Evolutionary conservation across 768 basidiomycete genomes (phyloP), one percentile per base, ranked within the genome.

Genomic region (Cyclocybe aegerita): DNA sequence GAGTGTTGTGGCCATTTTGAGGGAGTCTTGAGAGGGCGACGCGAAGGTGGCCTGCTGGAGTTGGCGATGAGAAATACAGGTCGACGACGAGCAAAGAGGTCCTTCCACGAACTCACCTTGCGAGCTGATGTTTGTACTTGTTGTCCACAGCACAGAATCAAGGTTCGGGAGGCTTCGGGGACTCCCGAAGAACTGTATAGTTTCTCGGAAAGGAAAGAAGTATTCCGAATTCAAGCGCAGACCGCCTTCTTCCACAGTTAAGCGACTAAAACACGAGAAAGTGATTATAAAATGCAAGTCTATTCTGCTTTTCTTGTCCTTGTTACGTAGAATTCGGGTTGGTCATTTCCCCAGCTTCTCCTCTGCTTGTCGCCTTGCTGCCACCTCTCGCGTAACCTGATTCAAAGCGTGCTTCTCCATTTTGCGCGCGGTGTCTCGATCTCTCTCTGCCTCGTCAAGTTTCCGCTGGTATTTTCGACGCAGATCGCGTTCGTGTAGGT

Each of bases 1-100:
- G 54, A 93, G 88, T 38, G 89, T 85, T 60, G 83, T 81, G 52
- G 84, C 80, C 85, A 87, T 88, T 73, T 76, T 78, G 56, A 42
- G 40, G 47, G 32, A 48, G 38, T 68, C 63, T 71, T 68, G 66
- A 65, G 65, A 65, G 60, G 60, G 66, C 73, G 69, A 65, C 61
- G 59, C 54, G 59, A 62, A 58, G 60, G 59, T 54, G 60, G 61
- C 58, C 64, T 62, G 43, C 47, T 48, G 53, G 48, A 47, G 55
- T 41, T 50, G 53, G 52, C 47, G 56, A 62, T 66, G 60, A 63
- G 59, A 49, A 56, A 48, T 23, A 23, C 43, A 43, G 49, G 55
- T 60, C 64, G 49, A 62, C 62, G 68, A 62, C 60, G 68, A 65
- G 57, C 57, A 61, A 62, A 61, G 60, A 59, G 52, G 57, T 58